These are phyloP conservation scores for Eucalyptus sideroxylon DNA, from an alignment of 345 rosid species.

Conservation along the genomic window DNA sequence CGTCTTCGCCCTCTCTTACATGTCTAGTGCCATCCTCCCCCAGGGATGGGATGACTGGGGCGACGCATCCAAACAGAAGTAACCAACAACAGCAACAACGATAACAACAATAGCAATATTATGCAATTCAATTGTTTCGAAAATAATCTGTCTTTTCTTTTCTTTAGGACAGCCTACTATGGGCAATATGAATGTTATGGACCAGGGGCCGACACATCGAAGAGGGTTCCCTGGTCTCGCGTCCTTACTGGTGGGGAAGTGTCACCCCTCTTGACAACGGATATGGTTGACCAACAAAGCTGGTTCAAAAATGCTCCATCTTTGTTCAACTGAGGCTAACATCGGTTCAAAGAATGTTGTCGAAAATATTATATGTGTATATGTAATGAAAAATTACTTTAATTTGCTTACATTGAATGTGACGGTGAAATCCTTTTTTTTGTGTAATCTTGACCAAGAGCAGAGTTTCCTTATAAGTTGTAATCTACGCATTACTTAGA, in stretches of 20 bases:
- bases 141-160: neutral
- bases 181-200: constrained; percentile 56
- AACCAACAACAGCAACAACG: neutral
- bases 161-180: constrained; percentile 29
- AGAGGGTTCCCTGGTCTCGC: constrained; percentile 46
- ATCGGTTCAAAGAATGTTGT: neutral
- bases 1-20: neutral
- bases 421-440: neutral
- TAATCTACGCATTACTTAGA: neutral
- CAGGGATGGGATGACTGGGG: constrained; percentile 26
- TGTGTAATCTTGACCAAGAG: neutral
- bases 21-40: neutral
- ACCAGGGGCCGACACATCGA: constrained; percentile 25
- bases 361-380: too few species aligned
- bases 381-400: too few species aligned
- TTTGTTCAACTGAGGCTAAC: neutral
- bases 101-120: neutral
- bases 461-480: neutral
- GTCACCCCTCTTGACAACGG: constrained; percentile 28
- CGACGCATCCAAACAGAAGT: constrained; percentile 22
- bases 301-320: constrained; percentile 6
- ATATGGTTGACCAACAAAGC: constrained; percentile 34
- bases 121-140: neutral
- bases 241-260: constrained; percentile 17
- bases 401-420: neutral